Evolutionary conservation across 2,329 filamentous ascomycete species (phyloP).

Genomic region (Phialophora chinensis): DNA sequence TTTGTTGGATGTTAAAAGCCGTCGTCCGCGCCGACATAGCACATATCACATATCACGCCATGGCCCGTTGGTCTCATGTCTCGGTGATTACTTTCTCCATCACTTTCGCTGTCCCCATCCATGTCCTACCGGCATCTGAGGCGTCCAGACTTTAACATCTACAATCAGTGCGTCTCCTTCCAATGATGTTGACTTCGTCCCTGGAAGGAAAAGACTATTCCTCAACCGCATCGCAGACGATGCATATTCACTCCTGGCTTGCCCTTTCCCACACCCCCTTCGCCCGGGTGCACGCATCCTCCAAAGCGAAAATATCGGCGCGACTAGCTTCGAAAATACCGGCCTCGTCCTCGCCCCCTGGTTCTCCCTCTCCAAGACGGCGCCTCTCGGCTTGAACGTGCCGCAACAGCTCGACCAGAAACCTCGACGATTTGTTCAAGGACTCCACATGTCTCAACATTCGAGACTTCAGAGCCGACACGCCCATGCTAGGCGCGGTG

Average conservation of each 20-base stretch:
- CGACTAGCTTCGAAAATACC: constrained; percentile 26
- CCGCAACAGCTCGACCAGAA: constrained; percentile 28
- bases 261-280: constrained; percentile 12
- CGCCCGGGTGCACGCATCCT: constrained; percentile 35
- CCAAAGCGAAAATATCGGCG: constrained; percentile 36
- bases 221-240: background rate
- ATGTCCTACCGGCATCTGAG: background rate
- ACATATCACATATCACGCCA: too few relatives aligned
- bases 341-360: background rate
- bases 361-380: constrained; percentile 1
- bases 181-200: background rate
- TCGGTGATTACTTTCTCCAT: background rate
- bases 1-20: too few relatives aligned
- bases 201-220: background rate
- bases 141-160: background rate
- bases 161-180: background rate
- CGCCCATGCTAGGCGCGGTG: background rate
- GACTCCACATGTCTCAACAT: constrained; percentile 15
- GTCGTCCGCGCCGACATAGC: too few relatives aligned
- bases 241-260: background rate
- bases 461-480: constrained; percentile 10
- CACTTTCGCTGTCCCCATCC: background rate
- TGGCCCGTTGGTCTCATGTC: background rate
- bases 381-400: constrained; percentile 13
- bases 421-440: constrained; percentile 22